Evolutionary conservation across 768 basidiomycete species (phyloP), one percentile per base, ranked within the genome.

Genomic region (Suillus placidus): DNA sequence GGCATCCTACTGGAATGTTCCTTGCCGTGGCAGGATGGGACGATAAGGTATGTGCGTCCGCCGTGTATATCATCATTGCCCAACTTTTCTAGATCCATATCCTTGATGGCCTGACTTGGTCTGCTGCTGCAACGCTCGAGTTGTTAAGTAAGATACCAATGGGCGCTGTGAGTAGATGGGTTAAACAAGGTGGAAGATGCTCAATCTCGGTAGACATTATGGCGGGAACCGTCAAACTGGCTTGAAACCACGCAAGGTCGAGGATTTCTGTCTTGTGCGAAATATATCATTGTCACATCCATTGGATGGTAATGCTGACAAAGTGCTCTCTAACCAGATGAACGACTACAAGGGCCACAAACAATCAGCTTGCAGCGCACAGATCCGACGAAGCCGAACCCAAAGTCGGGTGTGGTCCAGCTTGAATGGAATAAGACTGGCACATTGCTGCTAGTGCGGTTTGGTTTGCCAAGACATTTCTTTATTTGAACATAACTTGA

Each of bases 211-310:
- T 72, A 97, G 95, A 84, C 78, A 13, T 80, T 93, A 14, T 98
- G 95, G 95, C 84, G 88, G 66, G 95, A 98, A 74, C 94, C 95
- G 2, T 70, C 82, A 0, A 88, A 88, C 67, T 98, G 95, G 95
- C 78, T 94, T 49, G 91, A 91, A 74, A 82, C 88, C 1, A 94
- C 93, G 0, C 86, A 90, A 71, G 93, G 92, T 34, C 87, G 90
- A 63, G 95, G 95, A 6, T 95, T 96, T 74, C 80, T 97, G 32
- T 91, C 94, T 30, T 97, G 95, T 94, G 71, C 32, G 83, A 72
- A 13, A 47, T 47, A 35, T 45, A 30, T 45, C 35, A 26, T 47
- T 42, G n/a, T 52, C 32, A 30, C 18, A 6, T 35, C 38, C 18
- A 57, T 64, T 43, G 6, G 49, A 13, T 10, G 32, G 57, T 6